These are phyloP conservation scores for Lunularia cruciata DNA, from an alignment of 225 moss, liverwort and hornwort genomes.

Conservation along the genomic window DNA sequence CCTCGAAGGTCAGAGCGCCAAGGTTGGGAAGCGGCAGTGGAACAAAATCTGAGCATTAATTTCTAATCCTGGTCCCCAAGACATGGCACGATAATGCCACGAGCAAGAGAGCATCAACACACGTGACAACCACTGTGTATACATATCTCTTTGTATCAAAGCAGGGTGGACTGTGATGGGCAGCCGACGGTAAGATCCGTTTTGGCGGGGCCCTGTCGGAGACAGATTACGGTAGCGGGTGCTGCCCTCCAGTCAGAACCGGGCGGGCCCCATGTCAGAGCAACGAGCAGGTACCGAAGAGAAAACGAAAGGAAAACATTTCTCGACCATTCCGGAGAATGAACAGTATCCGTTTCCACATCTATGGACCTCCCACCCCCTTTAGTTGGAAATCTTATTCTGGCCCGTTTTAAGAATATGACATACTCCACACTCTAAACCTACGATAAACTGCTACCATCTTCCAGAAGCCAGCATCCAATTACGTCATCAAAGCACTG, in stretches of 20 bases:
- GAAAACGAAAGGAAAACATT: neutral
- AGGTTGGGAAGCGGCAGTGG: neutral
- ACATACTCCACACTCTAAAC: too few relatives aligned
- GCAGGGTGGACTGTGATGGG: neutral
- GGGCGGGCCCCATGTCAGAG: neutral
- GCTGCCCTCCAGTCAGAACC: neutral
- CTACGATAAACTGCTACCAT: too few relatives aligned
- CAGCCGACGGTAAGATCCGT: conserved; percentile 8
- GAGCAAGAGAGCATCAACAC: neutral
- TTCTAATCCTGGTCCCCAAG: neutral
- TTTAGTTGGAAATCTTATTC: too few relatives aligned
- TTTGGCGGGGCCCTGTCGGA: conserved; percentile 21
- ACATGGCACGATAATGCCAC: neutral
- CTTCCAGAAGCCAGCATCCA: too few relatives aligned
- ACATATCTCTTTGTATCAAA: neutral
- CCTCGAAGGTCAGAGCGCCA: too few relatives aligned
- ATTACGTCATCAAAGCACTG: too few relatives aligned
- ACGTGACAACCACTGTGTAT: neutral
- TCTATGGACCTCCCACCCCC: too few relatives aligned
- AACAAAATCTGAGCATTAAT: neutral
- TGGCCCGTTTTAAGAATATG: too few relatives aligned
- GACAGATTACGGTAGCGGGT: neutral
- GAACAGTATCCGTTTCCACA: conserved; percentile 5
- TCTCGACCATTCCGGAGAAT: neutral
- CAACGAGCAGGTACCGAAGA: neutral